Conservation (phyloP, 2,329 filamentous ascomycete genomes). For the Geosmithia putterillii region DNA sequence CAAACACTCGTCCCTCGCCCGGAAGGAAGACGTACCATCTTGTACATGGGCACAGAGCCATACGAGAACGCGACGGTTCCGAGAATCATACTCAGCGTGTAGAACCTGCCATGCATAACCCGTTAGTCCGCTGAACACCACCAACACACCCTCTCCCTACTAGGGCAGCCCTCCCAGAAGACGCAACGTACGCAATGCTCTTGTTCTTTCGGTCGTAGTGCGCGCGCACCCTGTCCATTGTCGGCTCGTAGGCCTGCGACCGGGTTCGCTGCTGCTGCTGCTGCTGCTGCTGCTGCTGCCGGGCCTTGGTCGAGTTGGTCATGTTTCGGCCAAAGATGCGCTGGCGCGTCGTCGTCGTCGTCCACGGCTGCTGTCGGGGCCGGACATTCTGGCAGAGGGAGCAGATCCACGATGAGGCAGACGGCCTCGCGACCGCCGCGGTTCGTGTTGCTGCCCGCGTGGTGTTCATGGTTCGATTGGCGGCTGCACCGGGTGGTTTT, state of each 20-base stretch:
- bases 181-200: conserved; percentile 32
- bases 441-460: conserved; percentile 1
- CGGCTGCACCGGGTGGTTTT: background rate
- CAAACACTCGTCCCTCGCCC: too few relatives aligned
- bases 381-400: conserved; percentile 22
- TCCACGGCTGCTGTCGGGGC: conserved; percentile 10
- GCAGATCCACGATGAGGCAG: conserved; percentile 23
- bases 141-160: background rate
- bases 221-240: conserved; percentile 52
- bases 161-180: background rate
- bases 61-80: conserved; percentile 73
- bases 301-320: conserved; percentile 13
- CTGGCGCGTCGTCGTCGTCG: conserved; percentile 2
- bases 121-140: conserved; percentile 1
- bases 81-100: conserved; percentile 64
- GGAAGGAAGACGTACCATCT: conserved; percentile 47
- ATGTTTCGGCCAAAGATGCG: conserved; percentile 15
- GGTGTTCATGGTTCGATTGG: background rate
- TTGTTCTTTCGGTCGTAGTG: conserved; percentile 56
- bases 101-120: conserved; percentile 38
- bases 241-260: conserved; percentile 9
- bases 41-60: conserved; percentile 76
- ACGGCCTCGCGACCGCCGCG: conserved; percentile 8
- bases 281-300: conserved; percentile 10
- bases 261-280: conserved; percentile 13